Base-by-base conservation (phyloP, 768 basidiomycete species). In the Lactifluus rugatus region DNA sequence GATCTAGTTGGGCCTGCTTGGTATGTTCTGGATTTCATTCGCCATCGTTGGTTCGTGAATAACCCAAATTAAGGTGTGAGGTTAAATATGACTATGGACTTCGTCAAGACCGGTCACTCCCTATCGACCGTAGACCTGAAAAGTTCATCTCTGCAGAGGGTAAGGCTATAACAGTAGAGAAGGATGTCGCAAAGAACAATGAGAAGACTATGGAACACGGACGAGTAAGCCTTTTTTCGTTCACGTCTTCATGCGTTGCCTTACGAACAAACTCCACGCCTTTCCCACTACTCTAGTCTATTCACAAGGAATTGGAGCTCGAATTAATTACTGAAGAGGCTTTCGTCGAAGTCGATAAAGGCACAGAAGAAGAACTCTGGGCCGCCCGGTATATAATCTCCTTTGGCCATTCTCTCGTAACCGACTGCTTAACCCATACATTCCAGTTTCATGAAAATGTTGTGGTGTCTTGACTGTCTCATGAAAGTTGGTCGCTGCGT, bases 1-100 rank as follows among this genome's bases (percentile, higher is more conserved):
- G 61, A 64, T 46, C 54, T 64, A 16, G 61, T 64, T n/a, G 53
- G 62, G 37, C 63, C 63, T 10, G 48, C 63, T 5, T 64, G 63
- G 63, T 64, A 31, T 28, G 55, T 57, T 9, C 19, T n/a, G n/a
- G 23, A 39, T 23, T 31, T 4, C 5, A 14, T 10, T 51, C 31
- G 42, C 45, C n/a, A 19, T 10, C 5, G 25, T 4, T 32, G 7
- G 16, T 37, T 6, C 8, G 5, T 21, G 28, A 23, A 54, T 28
- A 28, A 55, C 21, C n/a, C 17, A 8, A 19, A 7, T 3, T n/a
- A 37, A 89, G 88, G 88, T 90, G 88, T 65, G 88, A 89, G 66
- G 77, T 88, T 6, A 86, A 89, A 67, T 82, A 80, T 67, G 86
- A 90, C 63, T 90, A 90, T 65, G 80, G 85, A 2, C 72, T 89